These are phyloP conservation scores for Pseudocercospora eumusae DNA, from an alignment of 2,329 filamentous ascomycete genomes.

Conservation along the genomic window DNA sequence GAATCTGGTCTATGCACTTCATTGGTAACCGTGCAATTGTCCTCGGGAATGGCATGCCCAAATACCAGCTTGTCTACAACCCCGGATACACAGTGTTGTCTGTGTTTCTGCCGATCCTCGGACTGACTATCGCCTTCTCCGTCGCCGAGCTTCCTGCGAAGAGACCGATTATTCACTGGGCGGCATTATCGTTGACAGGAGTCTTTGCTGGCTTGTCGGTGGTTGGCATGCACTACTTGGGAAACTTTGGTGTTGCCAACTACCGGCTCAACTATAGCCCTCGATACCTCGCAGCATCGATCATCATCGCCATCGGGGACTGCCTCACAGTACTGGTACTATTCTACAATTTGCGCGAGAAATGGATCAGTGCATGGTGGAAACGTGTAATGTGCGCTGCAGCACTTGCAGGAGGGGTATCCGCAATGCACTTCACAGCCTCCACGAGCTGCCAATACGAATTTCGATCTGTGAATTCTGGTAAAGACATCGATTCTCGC, in stretches of 20 bases:
- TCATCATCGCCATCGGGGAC: conserved; percentile 70
- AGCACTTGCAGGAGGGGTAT: conserved; percentile 71
- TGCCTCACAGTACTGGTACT: conserved; percentile 69
- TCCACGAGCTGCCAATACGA: conserved; percentile 69
- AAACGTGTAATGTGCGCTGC: conserved; percentile 67
- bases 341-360: conserved; percentile 75
- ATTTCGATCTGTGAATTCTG: conserved; percentile 52
- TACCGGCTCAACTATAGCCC: conserved; percentile 66
- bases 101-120: conserved; percentile 75
- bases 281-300: conserved; percentile 66
- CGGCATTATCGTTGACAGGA: conserved; percentile 58
- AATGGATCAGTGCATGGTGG: conserved; percentile 79
- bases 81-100: conserved; percentile 71
- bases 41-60: conserved; percentile 60
- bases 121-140: conserved; percentile 71
- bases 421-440: conserved; percentile 88
- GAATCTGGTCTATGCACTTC: conserved; percentile 67
- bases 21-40: conserved; percentile 79
- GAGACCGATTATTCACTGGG: conserved; percentile 35
- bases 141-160: conserved; percentile 56
- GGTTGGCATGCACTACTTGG: conserved; percentile 84
- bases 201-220: conserved; percentile 71
- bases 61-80: conserved; percentile 71
- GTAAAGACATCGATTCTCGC: conserved; percentile 49
- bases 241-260: conserved; percentile 79